Percentiles rank a stretch among this genome's conserved stretches.
phyloP scores from a whole-genome alignment of 345 rosid species.

The Aurinia saxatilis region DNA sequence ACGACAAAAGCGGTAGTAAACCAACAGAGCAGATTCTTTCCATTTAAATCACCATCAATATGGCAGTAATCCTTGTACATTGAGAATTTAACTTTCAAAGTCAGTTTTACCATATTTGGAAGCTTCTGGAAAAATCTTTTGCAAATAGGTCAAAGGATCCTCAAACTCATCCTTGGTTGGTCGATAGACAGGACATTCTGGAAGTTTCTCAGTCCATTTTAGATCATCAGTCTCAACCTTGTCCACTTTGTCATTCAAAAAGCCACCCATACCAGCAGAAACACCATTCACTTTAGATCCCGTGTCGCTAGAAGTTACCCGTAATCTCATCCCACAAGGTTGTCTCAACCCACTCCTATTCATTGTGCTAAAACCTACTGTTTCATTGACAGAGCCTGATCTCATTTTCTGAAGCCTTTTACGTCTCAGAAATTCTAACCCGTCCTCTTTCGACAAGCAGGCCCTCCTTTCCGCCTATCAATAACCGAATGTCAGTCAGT shows the following conservation, averaged over 20 bases:
- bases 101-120: slow-evolving; percentile 68
- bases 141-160: slow-evolving; percentile 89
- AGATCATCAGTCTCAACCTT: slow-evolving; percentile 66
- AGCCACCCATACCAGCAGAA: slow-evolving; percentile 40
- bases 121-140: slow-evolving; percentile 92
- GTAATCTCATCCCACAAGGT: slow-evolving; percentile 64
- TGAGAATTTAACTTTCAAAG: not conserved
- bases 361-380: slow-evolving; percentile 39
- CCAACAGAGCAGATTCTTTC: not conserved
- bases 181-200: slow-evolving; percentile 87
- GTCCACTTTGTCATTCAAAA: slow-evolving; percentile 58
- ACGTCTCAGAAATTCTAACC: slow-evolving; percentile 72
- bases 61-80: not conserved
- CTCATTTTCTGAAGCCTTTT: slow-evolving; percentile 75
- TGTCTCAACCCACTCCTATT: slow-evolving; percentile 71
- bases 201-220: slow-evolving; percentile 83
- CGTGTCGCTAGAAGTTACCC: slow-evolving; percentile 38
- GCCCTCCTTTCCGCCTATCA: slow-evolving; percentile 93
- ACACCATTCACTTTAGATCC: slow-evolving; percentile 29
- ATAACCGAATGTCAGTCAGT: slow-evolving; percentile 12
- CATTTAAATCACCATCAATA: not conserved
- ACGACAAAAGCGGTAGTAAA: not conserved
- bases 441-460: slow-evolving; percentile 64
- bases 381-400: slow-evolving; percentile 37
- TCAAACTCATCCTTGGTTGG: slow-evolving; percentile 96